Evolutionary conservation across 2,329 filamentous ascomycete genomes (phyloP).

Genomic region (Phialophora chinensis): DNA sequence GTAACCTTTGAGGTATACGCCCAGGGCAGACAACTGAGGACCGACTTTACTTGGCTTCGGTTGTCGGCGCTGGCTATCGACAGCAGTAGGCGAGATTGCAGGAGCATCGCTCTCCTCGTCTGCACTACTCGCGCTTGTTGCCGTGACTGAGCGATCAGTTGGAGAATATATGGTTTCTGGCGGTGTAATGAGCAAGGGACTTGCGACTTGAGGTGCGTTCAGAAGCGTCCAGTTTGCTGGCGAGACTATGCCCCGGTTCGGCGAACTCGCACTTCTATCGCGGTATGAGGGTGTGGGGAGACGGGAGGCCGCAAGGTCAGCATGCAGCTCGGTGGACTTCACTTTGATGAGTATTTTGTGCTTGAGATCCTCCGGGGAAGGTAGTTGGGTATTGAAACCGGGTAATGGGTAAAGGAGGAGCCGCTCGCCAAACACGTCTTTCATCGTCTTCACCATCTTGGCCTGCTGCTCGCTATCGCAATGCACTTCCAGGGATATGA

Average conservation of each 20-base stretch:
- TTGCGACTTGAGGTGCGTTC: conserved; percentile 53
- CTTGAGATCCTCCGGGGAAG: conserved; percentile 84
- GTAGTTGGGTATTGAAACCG: conserved; percentile 70
- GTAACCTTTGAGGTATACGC: conserved; percentile 76
- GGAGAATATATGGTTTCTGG: conserved; percentile 56
- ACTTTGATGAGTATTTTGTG: conserved; percentile 90
- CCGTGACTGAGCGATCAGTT: conserved; percentile 60
- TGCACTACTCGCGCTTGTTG: conserved; percentile 62
- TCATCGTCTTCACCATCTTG: conserved; percentile 89
- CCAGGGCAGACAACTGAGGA: conserved; percentile 80
- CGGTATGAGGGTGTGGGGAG: conserved; percentile 50
- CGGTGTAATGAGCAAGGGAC: conserved; percentile 58
- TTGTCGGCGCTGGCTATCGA: conserved; percentile 66
- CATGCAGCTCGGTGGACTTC: conserved; percentile 72
- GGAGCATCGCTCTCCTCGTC: conserved; percentile 79
- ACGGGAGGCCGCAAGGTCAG: conserved; percentile 54
- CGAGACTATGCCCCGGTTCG: conserved; percentile 53
- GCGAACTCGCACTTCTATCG: conserved; percentile 77
- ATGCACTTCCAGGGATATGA: conserved; percentile 94
- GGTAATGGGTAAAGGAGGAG: conserved; percentile 79
- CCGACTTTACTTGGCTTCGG: conserved; percentile 80
- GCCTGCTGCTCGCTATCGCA: conserved; percentile 83
- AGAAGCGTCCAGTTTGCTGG: conserved; percentile 52
- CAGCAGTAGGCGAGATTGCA: conserved; percentile 56
- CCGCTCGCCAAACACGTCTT: conserved; percentile 78